These are phyloP conservation scores for Paramecium octaurelia DNA, from an alignment of 73 alveolate species.

Conservation along the genomic window DNA sequence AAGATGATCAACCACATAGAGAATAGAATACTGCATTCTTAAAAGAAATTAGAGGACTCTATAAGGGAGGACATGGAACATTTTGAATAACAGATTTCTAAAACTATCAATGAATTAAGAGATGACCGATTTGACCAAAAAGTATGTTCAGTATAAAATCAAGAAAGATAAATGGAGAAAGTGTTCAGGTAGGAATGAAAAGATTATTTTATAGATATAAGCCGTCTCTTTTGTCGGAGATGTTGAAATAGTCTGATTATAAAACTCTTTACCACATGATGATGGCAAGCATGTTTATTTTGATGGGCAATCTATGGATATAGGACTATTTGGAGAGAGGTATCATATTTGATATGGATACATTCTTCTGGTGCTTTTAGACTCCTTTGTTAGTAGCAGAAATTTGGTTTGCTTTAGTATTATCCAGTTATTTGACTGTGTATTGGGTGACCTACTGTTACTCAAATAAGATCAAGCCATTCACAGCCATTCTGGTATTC, in stretches of 20 bases:
- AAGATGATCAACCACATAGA: not conserved
- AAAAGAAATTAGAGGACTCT: not conserved
- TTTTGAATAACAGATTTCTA: not conserved
- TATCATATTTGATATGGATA: slow-evolving; percentile 47
- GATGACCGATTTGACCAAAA: not conserved
- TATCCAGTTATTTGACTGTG: slow-evolving; percentile 3
- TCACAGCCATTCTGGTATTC: slow-evolving; percentile 32
- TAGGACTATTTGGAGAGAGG: slow-evolving; percentile 58
- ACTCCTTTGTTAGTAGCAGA: not conserved
- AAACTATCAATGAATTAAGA: slow-evolving; percentile 5
- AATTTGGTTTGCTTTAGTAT: slow-evolving; percentile 31
- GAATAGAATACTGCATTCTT: not conserved
- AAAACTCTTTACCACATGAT: slow-evolving; percentile 66
- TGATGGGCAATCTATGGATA: slow-evolving; percentile 35
- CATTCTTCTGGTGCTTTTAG: slow-evolving; percentile 56
- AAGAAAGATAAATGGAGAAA: slow-evolving; percentile 31
- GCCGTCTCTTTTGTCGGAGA: slow-evolving; percentile 29
- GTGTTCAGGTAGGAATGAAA: not conserved
- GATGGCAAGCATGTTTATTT: slow-evolving; percentile 62
- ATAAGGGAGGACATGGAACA: not conserved
- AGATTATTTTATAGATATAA: not conserved
- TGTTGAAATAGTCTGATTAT: slow-evolving; percentile 59
- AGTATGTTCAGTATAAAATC: not conserved
- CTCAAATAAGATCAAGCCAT: not conserved
- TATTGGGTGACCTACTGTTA: slow-evolving; percentile 48